These are phyloP conservation scores for Dioscorea dumetorum DNA, from an alignment of 106 monocot species.

Conservation along the genomic window DNA sequence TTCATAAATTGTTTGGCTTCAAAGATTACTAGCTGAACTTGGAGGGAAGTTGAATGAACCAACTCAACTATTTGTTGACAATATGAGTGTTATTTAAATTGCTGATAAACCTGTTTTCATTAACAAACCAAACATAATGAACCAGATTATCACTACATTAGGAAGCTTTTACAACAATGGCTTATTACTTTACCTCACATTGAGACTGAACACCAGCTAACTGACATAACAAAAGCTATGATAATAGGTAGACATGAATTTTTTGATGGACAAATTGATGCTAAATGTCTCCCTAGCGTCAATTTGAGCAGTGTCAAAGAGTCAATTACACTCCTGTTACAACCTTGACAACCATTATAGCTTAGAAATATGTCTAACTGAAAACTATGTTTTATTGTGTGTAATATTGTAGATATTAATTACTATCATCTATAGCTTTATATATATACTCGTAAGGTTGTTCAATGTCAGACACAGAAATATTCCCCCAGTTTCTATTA, in stretches of 20 bases:
- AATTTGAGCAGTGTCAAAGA: too few species aligned
- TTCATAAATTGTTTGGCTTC: not conserved
- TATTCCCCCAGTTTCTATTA: too few species aligned
- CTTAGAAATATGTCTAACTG: too few species aligned
- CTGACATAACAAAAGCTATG: not conserved
- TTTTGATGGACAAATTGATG: not conserved
- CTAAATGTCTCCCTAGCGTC: not conserved
- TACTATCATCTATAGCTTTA: too few species aligned
- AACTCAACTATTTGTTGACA: not conserved
- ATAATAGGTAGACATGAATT: not conserved
- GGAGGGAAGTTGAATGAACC: not conserved
- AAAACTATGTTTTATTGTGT: too few species aligned
- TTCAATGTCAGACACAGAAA: too few species aligned
- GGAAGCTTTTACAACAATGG: not conserved
- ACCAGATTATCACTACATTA: not conserved
- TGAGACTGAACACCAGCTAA: not conserved
- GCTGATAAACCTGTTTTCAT: conserved; percentile 3
- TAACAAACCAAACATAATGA: not conserved
- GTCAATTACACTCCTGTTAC: too few species aligned
- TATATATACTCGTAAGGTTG: too few species aligned
- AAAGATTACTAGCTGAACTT: not conserved
- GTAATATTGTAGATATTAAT: too few species aligned
- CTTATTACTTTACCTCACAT: not conserved
- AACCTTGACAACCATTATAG: too few species aligned
- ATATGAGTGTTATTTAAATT: not conserved